Evolutionary conservation across 1,139 yeast genomes (phyloP).

Genomic region (Blastobotrys elegans): DNA sequence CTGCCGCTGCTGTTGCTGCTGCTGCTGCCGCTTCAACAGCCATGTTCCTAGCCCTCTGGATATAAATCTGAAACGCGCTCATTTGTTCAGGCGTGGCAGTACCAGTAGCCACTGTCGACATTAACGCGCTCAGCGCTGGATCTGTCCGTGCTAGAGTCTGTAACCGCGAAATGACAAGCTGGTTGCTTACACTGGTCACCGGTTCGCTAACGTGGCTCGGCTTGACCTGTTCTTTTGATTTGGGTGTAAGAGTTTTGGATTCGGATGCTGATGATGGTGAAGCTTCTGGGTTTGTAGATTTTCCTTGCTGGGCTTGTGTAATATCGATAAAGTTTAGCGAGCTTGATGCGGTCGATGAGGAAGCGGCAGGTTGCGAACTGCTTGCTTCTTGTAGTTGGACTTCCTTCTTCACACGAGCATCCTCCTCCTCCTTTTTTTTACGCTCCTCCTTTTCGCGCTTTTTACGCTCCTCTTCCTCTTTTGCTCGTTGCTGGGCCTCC

Average conservation of each 20-base stretch:
- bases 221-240: slow-evolving; percentile 7
- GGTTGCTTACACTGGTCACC: slow-evolving; percentile 43
- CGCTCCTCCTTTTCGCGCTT: slow-evolving; percentile 4
- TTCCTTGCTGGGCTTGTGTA: not conserved
- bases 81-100: slow-evolving; percentile 68
- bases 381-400: not conserved
- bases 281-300: not conserved
- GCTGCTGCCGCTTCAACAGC: slow-evolving; percentile 24
- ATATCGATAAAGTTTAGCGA: not conserved
- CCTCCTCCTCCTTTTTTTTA: slow-evolving; percentile 2
- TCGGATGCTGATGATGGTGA: slow-evolving; percentile 1
- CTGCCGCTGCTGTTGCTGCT: not conserved
- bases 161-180: slow-evolving; percentile 75
- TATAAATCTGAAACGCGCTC: slow-evolving; percentile 71
- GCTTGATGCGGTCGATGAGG: not conserved
- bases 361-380: not conserved
- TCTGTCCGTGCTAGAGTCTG: slow-evolving; percentile 78
- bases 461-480: slow-evolving; percentile 9
- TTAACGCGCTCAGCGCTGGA: slow-evolving; percentile 56
- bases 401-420: not conserved
- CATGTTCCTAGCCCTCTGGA: slow-evolving; percentile 59
- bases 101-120: slow-evolving; percentile 83
- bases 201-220: slow-evolving; percentile 16
- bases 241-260: not conserved
- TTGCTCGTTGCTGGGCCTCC: slow-evolving; percentile 4